A percentile compares a stretch with the other conserved stretches of the same genome.
These are phyloP conservation scores for Nannochloropsis salina DNA, from an alignment of 108 stramenopile species.

Conservation along the genomic window DNA sequence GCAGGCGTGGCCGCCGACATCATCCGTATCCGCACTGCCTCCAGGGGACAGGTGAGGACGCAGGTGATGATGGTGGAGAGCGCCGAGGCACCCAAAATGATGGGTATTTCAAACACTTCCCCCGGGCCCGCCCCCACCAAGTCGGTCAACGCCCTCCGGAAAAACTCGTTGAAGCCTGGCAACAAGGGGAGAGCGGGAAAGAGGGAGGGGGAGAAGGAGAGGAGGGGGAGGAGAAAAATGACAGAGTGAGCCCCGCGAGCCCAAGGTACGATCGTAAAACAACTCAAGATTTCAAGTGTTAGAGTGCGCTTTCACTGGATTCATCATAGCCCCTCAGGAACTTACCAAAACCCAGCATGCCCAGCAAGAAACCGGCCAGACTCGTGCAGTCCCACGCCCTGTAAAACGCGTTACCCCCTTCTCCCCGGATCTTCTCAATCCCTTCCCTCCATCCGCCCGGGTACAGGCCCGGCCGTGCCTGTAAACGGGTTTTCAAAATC, in stretches of 20 bases:
- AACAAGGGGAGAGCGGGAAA: neutral
- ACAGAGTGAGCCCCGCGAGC: neutral
- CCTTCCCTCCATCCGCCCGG: neutral
- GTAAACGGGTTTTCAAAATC: conserved; percentile 33
- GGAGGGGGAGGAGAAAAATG: neutral
- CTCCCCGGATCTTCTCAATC: neutral
- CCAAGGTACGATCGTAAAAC: neutral
- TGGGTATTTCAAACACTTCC: conserved; percentile 17
- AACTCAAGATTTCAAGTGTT: too few species aligned
- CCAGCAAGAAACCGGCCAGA: conserved; percentile 7
- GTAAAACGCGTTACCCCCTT: neutral
- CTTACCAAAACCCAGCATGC: conserved; percentile 17
- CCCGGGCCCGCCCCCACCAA: conserved; percentile 21
- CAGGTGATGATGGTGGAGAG: conserved; percentile 29
- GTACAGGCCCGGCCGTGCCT: conserved; percentile 23
- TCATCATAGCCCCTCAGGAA: conserved; percentile 25
- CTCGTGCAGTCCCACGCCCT: conserved; percentile 14
- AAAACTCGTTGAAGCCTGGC: conserved; percentile 35
- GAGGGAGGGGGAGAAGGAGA: neutral
- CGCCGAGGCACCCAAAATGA: conserved; percentile 28
- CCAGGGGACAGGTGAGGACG: conserved; percentile 36
- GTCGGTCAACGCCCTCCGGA: conserved; percentile 21
- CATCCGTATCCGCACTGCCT: conserved; percentile 43
- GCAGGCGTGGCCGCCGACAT: conserved; percentile 27
- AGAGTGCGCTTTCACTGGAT: neutral